Evolutionary conservation across 257 asterid species (phyloP), one percentile per base, ranked within the genome.

Genomic region (Leonotis leonurus): DNA sequence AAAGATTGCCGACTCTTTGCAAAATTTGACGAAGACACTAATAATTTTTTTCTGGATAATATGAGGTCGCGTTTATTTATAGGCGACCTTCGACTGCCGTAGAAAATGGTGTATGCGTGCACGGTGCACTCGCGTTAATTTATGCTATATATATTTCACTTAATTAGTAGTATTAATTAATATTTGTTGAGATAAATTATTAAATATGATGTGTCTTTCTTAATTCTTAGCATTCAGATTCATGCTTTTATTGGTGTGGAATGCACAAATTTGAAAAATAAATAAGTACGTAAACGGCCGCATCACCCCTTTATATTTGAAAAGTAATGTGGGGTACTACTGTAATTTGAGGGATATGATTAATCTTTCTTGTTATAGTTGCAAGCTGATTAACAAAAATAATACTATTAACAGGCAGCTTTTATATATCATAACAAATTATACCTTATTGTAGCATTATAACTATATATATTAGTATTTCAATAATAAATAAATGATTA

Each of bases 91-190:
- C 39, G 35, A 30, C 56, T 25, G 24, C 66, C 22, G 66, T 13
- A 29, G 24, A 62, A 73, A 61, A 61, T 5, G 68, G 74, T 39
- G 63, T 68, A 68, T 73, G 66, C 73, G 40, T 36, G 62, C 62
- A 67, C 62, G 70, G 49, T 36, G 55, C 11, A 11, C 56, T 18
- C 29, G 27, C 29, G 27, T 53, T 6, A 18, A 22, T 53, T 44
- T 65, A 35, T 66, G 59, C 64, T 48, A 21, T 48, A 1, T 6
- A 16, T 17, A 17, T 14, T 44, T 44, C 1, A 45, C 18, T 41
- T 40, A n/a, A 8, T 8, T 30, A 30, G 7, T 30, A 30, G 2
- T 29, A 29, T 29, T 29, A n/a, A n/a, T n/a, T n/a, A n/a, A n/a
- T n/a, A n/a, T n/a, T n/a, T n/a, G n/a, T n/a, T n/a, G n/a, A n/a